Evolutionary conservation across 495 filamentous ascomycete species (phyloP), one percentile per base, ranked within the genome.

Genomic region (Aspergillus mulundensis): DNA sequence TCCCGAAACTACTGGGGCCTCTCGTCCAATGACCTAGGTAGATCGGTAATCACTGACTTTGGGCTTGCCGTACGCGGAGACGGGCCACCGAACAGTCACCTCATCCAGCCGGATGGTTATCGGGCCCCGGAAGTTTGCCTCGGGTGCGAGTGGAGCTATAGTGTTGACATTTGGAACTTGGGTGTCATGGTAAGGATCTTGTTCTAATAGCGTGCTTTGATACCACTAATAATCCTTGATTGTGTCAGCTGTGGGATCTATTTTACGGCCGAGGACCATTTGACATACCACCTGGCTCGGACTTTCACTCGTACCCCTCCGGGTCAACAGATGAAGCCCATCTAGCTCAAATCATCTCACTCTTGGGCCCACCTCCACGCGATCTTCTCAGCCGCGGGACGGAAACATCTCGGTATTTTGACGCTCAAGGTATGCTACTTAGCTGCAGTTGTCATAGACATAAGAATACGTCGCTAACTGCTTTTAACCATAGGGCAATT

Each of bases 101-200:
- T 63, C 40, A 74, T 76, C 43, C 68, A 74, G 54, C 63, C 69
- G 45, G 54, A 70, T 15, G 43, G 56, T 38, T 76, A 63, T 59
- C 70, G 61, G 25, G 69, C 70, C 34, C 73, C 73, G 25, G 73
- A 76, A 52, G 70, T 74, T 15, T 62, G 69, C 46, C 67, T 75
- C 40, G 62, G 64, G n/a, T 58, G 44, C 15, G 61, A 61, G 16
- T 76, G 72, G 72, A 61, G 57, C 44, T 72, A 67, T 38, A 70
- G 64, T 47, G 73, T 58, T 52, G 73, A 77, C 47, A 74, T 76
- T 45, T 77, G 59, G 59, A 61, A 50, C 24, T 45, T 59, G 51
- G 57, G 57, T 39, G 57, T 59, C 36, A 18, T 59, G 57, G 57
- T 59, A 59, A 44, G 39, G 50, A 30, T 36, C 50, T 50, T 42